Conservation (phyloP, 768 basidiomycete species). For the Lactarius akahatsu region DNA sequence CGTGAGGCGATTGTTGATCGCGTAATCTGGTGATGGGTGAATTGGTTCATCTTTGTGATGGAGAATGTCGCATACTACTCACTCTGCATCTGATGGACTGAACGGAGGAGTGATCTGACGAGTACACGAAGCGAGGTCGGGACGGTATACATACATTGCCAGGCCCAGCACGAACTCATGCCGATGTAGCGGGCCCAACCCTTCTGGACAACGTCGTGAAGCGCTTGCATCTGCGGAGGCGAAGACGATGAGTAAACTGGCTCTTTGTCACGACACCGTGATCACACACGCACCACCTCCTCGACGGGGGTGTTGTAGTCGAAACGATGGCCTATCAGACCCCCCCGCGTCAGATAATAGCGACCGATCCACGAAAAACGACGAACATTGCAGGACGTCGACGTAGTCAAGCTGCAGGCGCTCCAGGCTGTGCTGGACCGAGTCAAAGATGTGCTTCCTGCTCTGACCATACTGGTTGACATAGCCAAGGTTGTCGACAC, state of each 20-base stretch:
- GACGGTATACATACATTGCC: conserved; percentile 33
- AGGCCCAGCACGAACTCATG: conserved; percentile 37
- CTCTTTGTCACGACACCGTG: background rate
- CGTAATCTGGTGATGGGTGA: conserved; percentile 30
- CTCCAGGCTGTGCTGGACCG: conserved; percentile 54
- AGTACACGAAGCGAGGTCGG: background rate
- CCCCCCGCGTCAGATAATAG: conserved; percentile 5
- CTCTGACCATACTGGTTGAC: conserved; percentile 41
- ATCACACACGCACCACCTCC: conserved; percentile 35
- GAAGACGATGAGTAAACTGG: background rate
- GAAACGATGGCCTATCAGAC: conserved; percentile 39
- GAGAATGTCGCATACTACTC: background rate
- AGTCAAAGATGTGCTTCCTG: conserved; percentile 59
- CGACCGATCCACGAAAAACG: background rate
- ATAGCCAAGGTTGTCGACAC: conserved; percentile 33
- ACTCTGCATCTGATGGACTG: conserved; percentile 36
- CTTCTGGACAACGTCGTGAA: conserved; percentile 44
- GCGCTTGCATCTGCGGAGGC: conserved; percentile 39
- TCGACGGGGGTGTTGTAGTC: conserved; percentile 45
- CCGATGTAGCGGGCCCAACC: conserved; percentile 44
- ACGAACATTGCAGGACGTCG: conserved; percentile 63
- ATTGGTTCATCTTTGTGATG: conserved; percentile 1
- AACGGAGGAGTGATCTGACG: background rate
- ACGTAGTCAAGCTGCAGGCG: conserved; percentile 71
- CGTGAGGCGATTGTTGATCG: conserved; percentile 36